These are phyloP conservation scores for Litchi chinensis DNA, from an alignment of 345 rosid genomes.

Conservation along the genomic window DNA sequence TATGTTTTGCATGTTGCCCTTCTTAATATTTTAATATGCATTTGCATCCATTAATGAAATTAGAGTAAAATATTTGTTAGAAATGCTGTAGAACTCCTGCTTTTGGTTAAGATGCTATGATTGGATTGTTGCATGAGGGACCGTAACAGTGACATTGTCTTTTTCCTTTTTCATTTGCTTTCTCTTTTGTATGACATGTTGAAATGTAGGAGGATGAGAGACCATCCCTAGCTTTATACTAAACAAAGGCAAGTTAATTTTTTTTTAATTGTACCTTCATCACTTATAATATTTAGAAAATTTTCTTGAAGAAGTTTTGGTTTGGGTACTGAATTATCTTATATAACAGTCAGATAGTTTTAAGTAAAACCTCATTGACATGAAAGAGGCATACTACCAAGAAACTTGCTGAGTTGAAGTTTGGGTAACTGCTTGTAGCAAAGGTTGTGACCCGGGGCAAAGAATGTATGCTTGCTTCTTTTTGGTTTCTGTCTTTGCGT, in stretches of 20 bases:
- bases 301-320: too few species aligned
- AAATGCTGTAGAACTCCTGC: not conserved
- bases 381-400: too few species aligned
- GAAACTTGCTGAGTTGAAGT: too few species aligned
- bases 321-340: too few species aligned
- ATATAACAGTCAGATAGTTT: too few species aligned
- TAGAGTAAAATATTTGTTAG: not conserved
- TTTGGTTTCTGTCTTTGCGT: too few species aligned
- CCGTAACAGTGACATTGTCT: not conserved
- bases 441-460: too few species aligned
- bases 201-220: slow-evolving; percentile 1
- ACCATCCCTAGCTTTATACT: not conserved
- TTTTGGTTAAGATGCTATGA: not conserved
- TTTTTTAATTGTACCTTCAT: not conserved
- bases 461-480: too few species aligned
- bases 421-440: too few species aligned
- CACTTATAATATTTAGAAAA: not conserved
- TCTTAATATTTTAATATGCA: too few species aligned
- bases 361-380: too few species aligned
- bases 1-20: not conserved
- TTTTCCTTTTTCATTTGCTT: not conserved
- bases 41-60: not conserved
- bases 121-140: not conserved
- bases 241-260: not conserved
- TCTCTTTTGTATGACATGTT: not conserved